phyloP scores from a whole-genome alignment of 805 yeast genomes.

The Cyberlindnera euphorbiiphila region DNA sequence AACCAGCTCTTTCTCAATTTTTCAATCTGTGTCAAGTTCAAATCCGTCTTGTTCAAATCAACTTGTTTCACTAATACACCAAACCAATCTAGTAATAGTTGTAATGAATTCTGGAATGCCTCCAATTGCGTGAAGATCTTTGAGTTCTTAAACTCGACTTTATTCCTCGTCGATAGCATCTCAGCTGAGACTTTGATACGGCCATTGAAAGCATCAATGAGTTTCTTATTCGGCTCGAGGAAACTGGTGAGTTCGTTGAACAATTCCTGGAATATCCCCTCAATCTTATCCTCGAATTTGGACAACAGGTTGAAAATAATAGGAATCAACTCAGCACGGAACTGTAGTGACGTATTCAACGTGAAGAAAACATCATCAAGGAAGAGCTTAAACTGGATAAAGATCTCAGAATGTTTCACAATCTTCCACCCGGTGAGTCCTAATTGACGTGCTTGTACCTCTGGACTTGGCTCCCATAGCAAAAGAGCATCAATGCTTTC shows the following conservation, averaged over 20 bases:
- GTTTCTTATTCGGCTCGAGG: conserved; percentile 24
- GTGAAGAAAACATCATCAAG: conserved; percentile 21
- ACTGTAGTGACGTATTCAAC: conserved; percentile 27
- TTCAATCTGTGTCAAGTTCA: conserved; percentile 29
- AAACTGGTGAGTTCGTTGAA: conserved; percentile 21
- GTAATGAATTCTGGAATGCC: conserved; percentile 36
- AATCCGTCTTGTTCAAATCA: conserved; percentile 26
- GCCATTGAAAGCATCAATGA: conserved; percentile 13
- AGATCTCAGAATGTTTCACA: conserved; percentile 15
- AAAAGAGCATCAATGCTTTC: conserved; percentile 37
- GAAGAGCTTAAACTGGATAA: conserved; percentile 22
- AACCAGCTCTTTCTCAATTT: conserved; percentile 36
- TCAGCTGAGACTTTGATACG: conserved; percentile 7
- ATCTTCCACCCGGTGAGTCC: background rate
- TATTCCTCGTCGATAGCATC: conserved; percentile 15
- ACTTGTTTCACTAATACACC: conserved; percentile 16
- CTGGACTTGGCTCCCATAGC: conserved; percentile 22
- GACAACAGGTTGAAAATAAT: conserved; percentile 23
- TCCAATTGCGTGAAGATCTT: conserved; percentile 33
- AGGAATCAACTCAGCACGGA: conserved; percentile 25
- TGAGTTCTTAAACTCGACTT: conserved; percentile 22
- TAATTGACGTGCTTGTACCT: conserved; percentile 1
- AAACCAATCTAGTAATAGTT: conserved; percentile 29
- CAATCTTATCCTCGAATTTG: conserved; percentile 24
- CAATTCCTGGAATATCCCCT: conserved; percentile 23